A percentile compares a stretch with the other conserved stretches of the same genome.
Conservation (phyloP, 2,329 filamentous ascomycete genomes). For the Cladosporium cucumerinum region DNA sequence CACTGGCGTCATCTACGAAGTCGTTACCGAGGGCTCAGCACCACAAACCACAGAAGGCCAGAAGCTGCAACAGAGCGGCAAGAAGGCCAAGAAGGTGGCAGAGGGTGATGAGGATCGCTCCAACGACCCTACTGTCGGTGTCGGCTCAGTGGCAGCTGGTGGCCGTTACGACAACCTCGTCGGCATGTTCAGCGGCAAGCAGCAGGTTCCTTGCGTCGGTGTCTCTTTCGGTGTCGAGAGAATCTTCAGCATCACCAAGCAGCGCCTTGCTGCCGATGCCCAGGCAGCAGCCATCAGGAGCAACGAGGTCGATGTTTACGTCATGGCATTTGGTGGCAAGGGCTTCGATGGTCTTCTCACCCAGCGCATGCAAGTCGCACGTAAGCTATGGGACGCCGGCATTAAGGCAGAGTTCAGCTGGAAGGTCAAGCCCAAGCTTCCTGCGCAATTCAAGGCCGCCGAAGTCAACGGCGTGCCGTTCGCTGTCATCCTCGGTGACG, state of each 20-base stretch:
- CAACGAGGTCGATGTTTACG: slow-evolving; percentile 82
- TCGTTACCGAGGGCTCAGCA: slow-evolving; percentile 76
- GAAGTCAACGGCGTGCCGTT: slow-evolving; percentile 77
- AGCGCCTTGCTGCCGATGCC: slow-evolving; percentile 63
- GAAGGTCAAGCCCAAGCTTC: slow-evolving; percentile 87
- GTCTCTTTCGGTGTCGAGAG: slow-evolving; percentile 94
- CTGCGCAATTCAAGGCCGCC: slow-evolving; percentile 85
- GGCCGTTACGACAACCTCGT: slow-evolving; percentile 91
- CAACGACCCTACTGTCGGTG: slow-evolving; percentile 74
- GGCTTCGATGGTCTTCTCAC: slow-evolving; percentile 75
- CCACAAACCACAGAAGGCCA: slow-evolving; percentile 45
- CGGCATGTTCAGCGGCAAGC: slow-evolving; percentile 78
- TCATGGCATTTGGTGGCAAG: slow-evolving; percentile 92
- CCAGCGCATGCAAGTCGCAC: slow-evolving; percentile 78
- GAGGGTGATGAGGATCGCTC: slow-evolving; percentile 64
- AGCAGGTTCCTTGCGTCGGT: slow-evolving; percentile 82
- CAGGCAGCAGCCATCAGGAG: slow-evolving; percentile 55
- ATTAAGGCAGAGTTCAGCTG: slow-evolving; percentile 88
- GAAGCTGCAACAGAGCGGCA: slow-evolving; percentile 37
- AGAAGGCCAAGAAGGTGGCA: slow-evolving; percentile 49
- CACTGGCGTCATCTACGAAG: slow-evolving; percentile 86
- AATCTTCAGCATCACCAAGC: slow-evolving; percentile 89
- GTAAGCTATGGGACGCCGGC: slow-evolving; percentile 77
- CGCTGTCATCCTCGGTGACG: slow-evolving; percentile 84
- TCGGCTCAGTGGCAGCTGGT: slow-evolving; percentile 84